Evolutionary conservation across 108 stramenopile species (phyloP).

Genomic region (Fistulifera pelliculosa): DNA sequence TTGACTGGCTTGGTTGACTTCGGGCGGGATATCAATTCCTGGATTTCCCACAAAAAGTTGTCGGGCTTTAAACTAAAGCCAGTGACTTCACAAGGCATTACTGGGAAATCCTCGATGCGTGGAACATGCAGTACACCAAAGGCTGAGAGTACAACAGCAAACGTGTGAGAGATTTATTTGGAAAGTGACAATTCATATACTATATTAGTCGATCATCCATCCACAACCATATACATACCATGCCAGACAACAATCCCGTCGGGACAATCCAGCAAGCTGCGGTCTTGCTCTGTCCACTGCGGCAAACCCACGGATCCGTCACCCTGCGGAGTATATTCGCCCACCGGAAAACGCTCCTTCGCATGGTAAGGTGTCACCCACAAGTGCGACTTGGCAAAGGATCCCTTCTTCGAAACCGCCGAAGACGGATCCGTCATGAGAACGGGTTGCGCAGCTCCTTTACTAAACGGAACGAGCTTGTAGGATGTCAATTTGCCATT

Average conservation of each 20-base stretch:
- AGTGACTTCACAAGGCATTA: slow-evolving; percentile 34
- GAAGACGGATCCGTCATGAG: slow-evolving; percentile 25
- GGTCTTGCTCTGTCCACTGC: slow-evolving; percentile 31
- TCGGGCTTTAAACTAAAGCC: slow-evolving; percentile 53
- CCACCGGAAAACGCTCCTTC: slow-evolving; percentile 44
- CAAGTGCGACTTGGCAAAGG: slow-evolving; percentile 37
- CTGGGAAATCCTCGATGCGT: slow-evolving; percentile 47
- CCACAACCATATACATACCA: slow-evolving; percentile 7
- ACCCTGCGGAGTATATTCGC: slow-evolving; percentile 47
- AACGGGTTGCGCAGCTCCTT: slow-evolving; percentile 29
- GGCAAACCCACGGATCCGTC: slow-evolving; percentile 35
- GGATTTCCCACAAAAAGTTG: slow-evolving; percentile 35
- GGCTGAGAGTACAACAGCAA: neutral
- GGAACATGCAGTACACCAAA: slow-evolving; percentile 54
- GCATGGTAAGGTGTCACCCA: slow-evolving; percentile 47
- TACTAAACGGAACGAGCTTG: slow-evolving; percentile 42
- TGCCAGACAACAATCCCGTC: slow-evolving; percentile 56
- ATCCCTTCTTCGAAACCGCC: slow-evolving; percentile 34
- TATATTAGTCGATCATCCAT: no score
- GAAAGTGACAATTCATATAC: no score
- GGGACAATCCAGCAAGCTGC: slow-evolving; percentile 20
- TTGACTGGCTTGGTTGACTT: slow-evolving; percentile 32
- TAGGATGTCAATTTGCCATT: slow-evolving; percentile 39
- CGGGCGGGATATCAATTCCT: slow-evolving; percentile 31
- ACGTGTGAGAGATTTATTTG: no score